phyloP scores from a whole-genome alignment of 768 basidiomycete species.

The Termitomyces heimii region DNA sequence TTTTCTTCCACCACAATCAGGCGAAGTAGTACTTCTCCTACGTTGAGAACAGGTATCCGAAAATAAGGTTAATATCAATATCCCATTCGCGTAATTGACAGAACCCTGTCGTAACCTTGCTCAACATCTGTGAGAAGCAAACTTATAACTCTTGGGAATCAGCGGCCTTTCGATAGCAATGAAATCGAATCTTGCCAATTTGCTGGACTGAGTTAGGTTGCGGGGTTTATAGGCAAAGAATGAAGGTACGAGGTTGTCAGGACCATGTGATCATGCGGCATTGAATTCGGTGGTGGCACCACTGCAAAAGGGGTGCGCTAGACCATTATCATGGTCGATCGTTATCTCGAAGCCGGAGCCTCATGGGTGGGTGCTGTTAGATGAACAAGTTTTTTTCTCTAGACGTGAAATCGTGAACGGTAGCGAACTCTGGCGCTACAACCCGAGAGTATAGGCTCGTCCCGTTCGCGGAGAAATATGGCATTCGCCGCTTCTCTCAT shows the following conservation, averaged over 20 bases:
- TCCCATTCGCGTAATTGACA: background rate
- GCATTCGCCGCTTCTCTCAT: background rate
- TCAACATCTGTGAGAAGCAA: constrained; percentile 6
- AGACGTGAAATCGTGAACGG: background rate
- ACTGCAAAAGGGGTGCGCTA: background rate
- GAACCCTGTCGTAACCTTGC: background rate
- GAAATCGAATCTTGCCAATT: background rate
- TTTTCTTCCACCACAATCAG: background rate
- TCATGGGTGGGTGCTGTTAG: background rate
- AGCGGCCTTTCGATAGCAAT: background rate
- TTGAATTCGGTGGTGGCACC: constrained; percentile 1
- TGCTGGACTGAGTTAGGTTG: background rate
- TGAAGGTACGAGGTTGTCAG: constrained; percentile 6
- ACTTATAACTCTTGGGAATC: background rate
- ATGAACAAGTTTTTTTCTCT: background rate
- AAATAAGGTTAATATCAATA: background rate
- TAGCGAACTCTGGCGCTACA: constrained; percentile 1
- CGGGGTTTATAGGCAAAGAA: constrained; percentile 1
- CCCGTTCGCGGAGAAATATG: background rate
- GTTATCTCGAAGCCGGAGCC: background rate
- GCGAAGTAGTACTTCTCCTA: background rate
- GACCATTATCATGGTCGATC: constrained; percentile 6
- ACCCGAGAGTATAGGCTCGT: background rate
- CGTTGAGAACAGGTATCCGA: background rate
- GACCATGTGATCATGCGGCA: constrained; percentile 6